Conservation (phyloP, 495 filamentous ascomycete species). For the Cenococcum geophilum region DNA sequence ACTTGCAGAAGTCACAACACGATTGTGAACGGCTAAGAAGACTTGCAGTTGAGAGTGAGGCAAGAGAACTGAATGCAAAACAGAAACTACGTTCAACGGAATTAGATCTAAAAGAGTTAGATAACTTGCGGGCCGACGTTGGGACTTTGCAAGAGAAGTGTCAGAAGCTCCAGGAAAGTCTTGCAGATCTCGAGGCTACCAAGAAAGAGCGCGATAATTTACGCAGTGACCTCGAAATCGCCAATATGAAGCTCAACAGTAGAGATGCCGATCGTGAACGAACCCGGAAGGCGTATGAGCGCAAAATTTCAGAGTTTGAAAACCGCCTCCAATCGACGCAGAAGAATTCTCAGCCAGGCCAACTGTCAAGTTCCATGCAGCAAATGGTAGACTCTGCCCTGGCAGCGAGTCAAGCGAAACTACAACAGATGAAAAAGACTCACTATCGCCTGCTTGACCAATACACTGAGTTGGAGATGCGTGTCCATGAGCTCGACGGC, state of each 20-base stretch:
- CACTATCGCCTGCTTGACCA: slow-evolving; percentile 39
- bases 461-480: slow-evolving; percentile 38
- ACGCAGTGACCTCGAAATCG: slow-evolving; percentile 46
- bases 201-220: slow-evolving; percentile 49
- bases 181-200: slow-evolving; percentile 48
- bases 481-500: slow-evolving; percentile 29
- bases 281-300: slow-evolving; percentile 41
- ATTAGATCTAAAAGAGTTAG: slow-evolving; percentile 53
- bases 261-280: slow-evolving; percentile 48
- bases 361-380: slow-evolving; percentile 38
- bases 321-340: slow-evolving; percentile 37
- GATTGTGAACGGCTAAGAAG: slow-evolving; percentile 53
- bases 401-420: slow-evolving; percentile 40
- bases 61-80: slow-evolving; percentile 50
- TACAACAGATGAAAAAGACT: slow-evolving; percentile 44
- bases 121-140: slow-evolving; percentile 52
- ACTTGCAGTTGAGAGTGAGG: slow-evolving; percentile 55
- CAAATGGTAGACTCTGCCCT: slow-evolving; percentile 47
- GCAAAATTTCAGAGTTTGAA: slow-evolving; percentile 44
- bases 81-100: slow-evolving; percentile 56
- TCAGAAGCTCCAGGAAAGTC: slow-evolving; percentile 52
- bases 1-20: slow-evolving; percentile 46
- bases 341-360: slow-evolving; percentile 15
- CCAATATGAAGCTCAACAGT: slow-evolving; percentile 47
- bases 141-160: slow-evolving; percentile 51